Evolutionary conservation across 2,329 filamentous ascomycete species (phyloP).

Genomic region (Hortaea werneckii): DNA sequence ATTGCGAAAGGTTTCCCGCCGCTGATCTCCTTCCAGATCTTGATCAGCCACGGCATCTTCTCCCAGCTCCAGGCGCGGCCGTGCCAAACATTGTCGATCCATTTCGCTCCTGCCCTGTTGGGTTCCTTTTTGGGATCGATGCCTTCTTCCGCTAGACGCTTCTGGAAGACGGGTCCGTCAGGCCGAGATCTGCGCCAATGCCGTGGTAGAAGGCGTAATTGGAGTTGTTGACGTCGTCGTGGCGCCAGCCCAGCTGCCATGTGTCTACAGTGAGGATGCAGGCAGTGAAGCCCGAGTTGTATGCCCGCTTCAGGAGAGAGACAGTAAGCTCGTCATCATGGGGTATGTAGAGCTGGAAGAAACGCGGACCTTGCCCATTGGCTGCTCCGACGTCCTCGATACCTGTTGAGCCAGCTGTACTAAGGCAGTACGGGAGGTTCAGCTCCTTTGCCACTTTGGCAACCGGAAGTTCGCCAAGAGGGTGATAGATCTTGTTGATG

Average conservation of each 20-base stretch:
- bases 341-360: constrained; percentile 56
- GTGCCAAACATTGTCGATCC: constrained; percentile 58
- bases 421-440: constrained; percentile 49
- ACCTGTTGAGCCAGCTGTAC: constrained; percentile 44
- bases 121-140: constrained; percentile 45
- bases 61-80: constrained; percentile 54
- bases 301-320: constrained; percentile 46
- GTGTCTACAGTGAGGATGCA: constrained; percentile 54
- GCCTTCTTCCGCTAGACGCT: constrained; percentile 38
- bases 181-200: constrained; percentile 47
- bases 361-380: constrained; percentile 44
- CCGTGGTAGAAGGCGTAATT: constrained; percentile 57
- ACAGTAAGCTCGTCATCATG: constrained; percentile 52
- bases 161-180: constrained; percentile 52
- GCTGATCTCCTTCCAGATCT: constrained; percentile 44
- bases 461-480: constrained; percentile 47
- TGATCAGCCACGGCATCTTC: constrained; percentile 55
- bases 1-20: constrained; percentile 50
- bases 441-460: constrained; percentile 51
- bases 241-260: constrained; percentile 53
- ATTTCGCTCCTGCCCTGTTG: constrained; percentile 47
- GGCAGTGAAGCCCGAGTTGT: constrained; percentile 45
- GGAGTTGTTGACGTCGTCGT: constrained; percentile 45
- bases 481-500: constrained; percentile 57
- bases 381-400: constrained; percentile 50